Evolutionary conservation across 345 rosid species (phyloP), one percentile per base, ranked within the genome.

Genomic region (Euclidium syriacum): DNA sequence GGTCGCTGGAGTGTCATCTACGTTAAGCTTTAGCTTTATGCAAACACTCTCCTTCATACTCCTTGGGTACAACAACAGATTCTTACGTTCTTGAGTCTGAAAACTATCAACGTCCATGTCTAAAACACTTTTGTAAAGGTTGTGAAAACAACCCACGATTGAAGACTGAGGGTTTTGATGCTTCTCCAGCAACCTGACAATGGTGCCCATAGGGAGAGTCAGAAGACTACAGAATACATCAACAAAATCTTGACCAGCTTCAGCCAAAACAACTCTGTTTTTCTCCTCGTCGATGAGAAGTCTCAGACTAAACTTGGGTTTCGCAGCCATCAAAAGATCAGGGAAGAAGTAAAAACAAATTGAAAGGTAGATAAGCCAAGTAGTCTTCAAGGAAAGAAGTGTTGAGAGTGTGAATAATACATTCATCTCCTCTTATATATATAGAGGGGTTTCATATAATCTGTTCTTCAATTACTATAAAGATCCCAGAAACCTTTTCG

Each of bases 261-360:
- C 76, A n/a, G 67, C 76, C 34, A 50, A 71, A 35, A 71, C 29
- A 20, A 71, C 73, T 30, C 32, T 56, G 43, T 51, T 75, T 23
- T 53, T 19, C 22, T 62, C 39, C 19, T 47, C 29, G 19, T 66
- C 76, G 3, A 62, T n/a, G n/a, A 66, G 62, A 11, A 75, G 75
- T 38, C 49, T 75, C 19, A 75, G 7, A n/a, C 22, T 43, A 29
- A 69, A 49, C 53, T 58, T 70, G 0, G 12, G 48, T 2, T 46
- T 46, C 2, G 7, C 30, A 5, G 62, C 70, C 70, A 65, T 65
- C 14, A 42, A 43, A 52, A 20, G 12, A 48, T 24, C 16, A 35
- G 25, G 4, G 20, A 36, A 43, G 51, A 10, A 8, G 15, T 5
- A 19, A 7, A 32, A 19, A n/a, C 22, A 39, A n/a, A n/a, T n/a